A percentile compares a stretch with the other conserved stretches of the same genome.
Evolutionary conservation across 805 yeast genomes (phyloP).

Genomic region (Candida suzukii): DNA sequence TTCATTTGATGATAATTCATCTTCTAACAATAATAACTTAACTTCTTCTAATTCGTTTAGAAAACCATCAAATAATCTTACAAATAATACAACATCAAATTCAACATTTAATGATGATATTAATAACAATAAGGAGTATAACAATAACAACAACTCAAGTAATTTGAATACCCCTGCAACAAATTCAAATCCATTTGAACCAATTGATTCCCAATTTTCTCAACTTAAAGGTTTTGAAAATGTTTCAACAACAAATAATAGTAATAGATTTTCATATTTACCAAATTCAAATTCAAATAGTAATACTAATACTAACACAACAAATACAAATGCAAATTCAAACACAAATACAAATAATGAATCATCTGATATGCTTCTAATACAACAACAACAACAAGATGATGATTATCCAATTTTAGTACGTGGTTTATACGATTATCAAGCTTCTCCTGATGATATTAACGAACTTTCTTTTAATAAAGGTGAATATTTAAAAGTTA

Average conservation of each 20-base stretch:
- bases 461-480: conserved; percentile 87
- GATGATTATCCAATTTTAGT: conserved; percentile 75
- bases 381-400: conserved; percentile 9
- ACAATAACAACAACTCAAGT: conserved; percentile 2
- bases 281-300: no score
- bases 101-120: conserved; percentile 7
- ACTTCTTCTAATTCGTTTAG: no score
- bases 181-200: conserved; percentile 13
- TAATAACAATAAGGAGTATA: conserved; percentile 4
- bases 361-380: conserved; percentile 5
- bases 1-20: conserved; percentile 44
- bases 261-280: no score
- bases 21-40: background rate
- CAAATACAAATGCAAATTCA: background rate
- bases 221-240: conserved; percentile 33
- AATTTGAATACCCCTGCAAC: conserved; percentile 1
- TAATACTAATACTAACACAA: background rate
- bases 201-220: conserved; percentile 14
- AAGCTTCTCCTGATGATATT: conserved; percentile 87
- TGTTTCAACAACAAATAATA: conserved; percentile 6
- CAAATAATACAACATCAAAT: background rate
- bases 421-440: conserved; percentile 77
- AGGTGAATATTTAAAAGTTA: conserved; percentile 87
- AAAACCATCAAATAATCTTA: no score
- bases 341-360: conserved; percentile 4